Base-by-base conservation (phyloP, 2,329 filamentous ascomycete species). In the Cladosporium sp. region DNA sequence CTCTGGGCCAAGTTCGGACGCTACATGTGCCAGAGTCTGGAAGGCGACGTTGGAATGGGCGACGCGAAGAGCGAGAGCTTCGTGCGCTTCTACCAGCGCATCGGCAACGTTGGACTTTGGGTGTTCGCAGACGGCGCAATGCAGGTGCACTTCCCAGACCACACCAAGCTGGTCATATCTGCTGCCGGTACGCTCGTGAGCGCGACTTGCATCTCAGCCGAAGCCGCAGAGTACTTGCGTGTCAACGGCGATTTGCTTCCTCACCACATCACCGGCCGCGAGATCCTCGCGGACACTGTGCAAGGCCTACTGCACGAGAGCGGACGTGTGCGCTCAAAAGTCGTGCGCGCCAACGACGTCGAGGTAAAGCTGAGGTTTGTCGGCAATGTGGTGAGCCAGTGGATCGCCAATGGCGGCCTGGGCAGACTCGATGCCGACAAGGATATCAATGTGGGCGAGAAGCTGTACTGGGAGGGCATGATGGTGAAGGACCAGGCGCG, bases 141-240 rank as follows among this genome's bases (percentile, higher is more conserved):
- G 70, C 91, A 91, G 82, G 88, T 89, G 80, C 94, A 95, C 79
- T 95, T 95, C 76, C 91, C 91, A 2, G 91, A 95, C 71, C 91
- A 95, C 76, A 94, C 91, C 66, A 95, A 95, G 79, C 86, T 95
- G 63, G 89, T 94, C 14, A 80, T 95, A 28, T 91, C 92, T 65
- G 81, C 89, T 0, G 86, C 89, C 32, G 91, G 90, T n/a, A 87
- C 85, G 1, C 90, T 88, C 83, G 89, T 90, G 70, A 89, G 91
- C 74, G 92, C 93, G 74, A 91, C 91, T 80, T 89, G 91, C 72
- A 85, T 93, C 23, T 87, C 90, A 0, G 81, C 87, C n/a, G 86
- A 90, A 66, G 91, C 90, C 0, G 88, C 90, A 2, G 82, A 86
- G 69, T 84, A 87, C 46, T 84, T 94, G 13, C 83, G 86, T 3